Percentiles rank a stretch among this genome's conserved stretches.
Conservation (phyloP, 2,329 filamentous ascomycete species). For the Colletotrichum kahawae region DNA sequence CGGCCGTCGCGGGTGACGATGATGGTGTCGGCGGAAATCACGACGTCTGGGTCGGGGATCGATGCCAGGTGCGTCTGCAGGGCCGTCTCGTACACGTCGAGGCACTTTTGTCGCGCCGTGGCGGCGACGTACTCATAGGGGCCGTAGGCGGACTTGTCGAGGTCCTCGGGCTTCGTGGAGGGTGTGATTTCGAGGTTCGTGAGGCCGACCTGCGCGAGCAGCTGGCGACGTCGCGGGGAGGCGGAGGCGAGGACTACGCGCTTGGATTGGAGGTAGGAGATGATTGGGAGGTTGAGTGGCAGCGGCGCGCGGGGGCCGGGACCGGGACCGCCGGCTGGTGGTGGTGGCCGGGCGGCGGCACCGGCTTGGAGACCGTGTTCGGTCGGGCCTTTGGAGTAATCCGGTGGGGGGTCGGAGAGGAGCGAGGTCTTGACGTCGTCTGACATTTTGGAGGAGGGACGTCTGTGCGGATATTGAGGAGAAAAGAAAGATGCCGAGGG, state of each 20-base stretch:
- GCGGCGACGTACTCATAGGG: conserved; percentile 91
- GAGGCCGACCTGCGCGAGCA: conserved; percentile 81
- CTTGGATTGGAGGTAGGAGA: conserved; percentile 77
- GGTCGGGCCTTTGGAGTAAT: conserved; percentile 46
- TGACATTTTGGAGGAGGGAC: not conserved
- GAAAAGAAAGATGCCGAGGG: not conserved
- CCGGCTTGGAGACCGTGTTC: conserved; percentile 35
- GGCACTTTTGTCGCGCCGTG: conserved; percentile 84
- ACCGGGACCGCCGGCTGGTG: conserved; percentile 20
- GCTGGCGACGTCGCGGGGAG: conserved; percentile 82
- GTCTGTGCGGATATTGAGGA: not conserved
- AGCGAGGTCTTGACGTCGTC: not conserved
- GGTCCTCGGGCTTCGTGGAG: conserved; percentile 83
- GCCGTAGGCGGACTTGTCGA: conserved; percentile 74
- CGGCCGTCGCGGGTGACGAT: conserved; percentile 77
- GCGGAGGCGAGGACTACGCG: conserved; percentile 89
- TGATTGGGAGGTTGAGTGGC: conserved; percentile 79
- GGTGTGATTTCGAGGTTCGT: conserved; percentile 83
- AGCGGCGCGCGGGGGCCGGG: conserved; percentile 54
- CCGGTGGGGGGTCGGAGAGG: conserved; percentile 45
- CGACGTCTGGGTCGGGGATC: conserved; percentile 75
- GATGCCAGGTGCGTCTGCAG: conserved; percentile 48
- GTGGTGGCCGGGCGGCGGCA: conserved; percentile 20
- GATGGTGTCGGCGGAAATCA: conserved; percentile 90
- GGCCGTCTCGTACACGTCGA: conserved; percentile 67